Evolutionary conservation across 2,329 filamentous ascomycete genomes (phyloP), one percentile per base, ranked within the genome.

Genomic region (Aspergillus pseudoterreus): DNA sequence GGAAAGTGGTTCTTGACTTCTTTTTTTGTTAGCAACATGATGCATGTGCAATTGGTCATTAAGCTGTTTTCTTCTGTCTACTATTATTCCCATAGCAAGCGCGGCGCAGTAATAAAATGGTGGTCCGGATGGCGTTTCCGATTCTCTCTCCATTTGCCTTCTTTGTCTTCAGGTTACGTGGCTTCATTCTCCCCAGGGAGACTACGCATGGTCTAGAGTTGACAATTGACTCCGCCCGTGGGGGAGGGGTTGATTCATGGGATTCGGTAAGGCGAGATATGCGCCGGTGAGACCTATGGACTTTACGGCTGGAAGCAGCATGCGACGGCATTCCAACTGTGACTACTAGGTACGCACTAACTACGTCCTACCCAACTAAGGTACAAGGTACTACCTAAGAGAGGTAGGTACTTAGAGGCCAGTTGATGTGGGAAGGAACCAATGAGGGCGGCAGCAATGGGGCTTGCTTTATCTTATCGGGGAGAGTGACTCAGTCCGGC

Each of bases 391-490:
- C 19, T 19, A 19, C 19, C 4, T n/a, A n/a, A n/a, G n/a, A n/a
- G n/a, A 19, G 19, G 3, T 2, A 19, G 22, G 22, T 6, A 22
- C 22, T 22, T 38, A 38, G 39, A 42, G n/a, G 39, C 17, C 2
- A 6, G 6, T 22, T 9, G 39, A 42, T 19, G 39, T 42, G 39
- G 39, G 35, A 32, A 47, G 15, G 33, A 21, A 47, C 27, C 44
- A 46, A 46, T 36, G 44, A 22, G 27, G 8, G 30, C 15, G 27
- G 4, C n/a, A 10, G n/a, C 15, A 36, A 46, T 47, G 41, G 36
- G 30, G 51, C 51, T 43, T 43, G 44, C 35, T 50, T 60, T 63
- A 65, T 65, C 63, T 65, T 65, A 65, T 65, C 63, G 60, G 47
- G 35, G 35, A 6, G 35, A 39, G 51, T 45, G 49, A 54, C 52